phyloP scores from a whole-genome alignment of 2,329 filamentous ascomycete species.

The Trichoderma sp. region DNA sequence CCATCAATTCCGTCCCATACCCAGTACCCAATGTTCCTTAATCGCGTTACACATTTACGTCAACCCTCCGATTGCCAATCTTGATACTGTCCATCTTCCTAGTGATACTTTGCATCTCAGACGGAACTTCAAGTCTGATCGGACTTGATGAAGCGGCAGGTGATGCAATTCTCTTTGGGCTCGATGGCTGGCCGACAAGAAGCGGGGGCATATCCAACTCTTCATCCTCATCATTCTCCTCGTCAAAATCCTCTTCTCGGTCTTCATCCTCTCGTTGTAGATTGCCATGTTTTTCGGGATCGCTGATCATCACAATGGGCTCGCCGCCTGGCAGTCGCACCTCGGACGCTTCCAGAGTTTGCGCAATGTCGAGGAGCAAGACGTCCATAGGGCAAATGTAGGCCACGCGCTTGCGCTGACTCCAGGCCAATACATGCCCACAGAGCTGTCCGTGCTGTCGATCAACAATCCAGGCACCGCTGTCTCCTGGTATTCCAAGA shows the following conservation, averaged over 20 bases:
- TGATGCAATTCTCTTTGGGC: constrained; percentile 30
- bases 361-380: constrained; percentile 80
- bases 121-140: constrained; percentile 37
- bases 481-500: constrained; percentile 80
- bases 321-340: constrained; percentile 72
- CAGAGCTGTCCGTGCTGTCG: constrained; percentile 77
- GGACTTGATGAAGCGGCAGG: constrained; percentile 36
- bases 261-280: constrained; percentile 17
- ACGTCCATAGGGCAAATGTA: constrained; percentile 98
- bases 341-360: constrained; percentile 70
- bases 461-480: constrained; percentile 90
- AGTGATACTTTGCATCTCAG: constrained; percentile 37
- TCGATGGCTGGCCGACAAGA: not conserved
- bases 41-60: constrained; percentile 15
- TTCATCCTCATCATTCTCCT: constrained; percentile 32
- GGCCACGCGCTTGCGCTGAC: constrained; percentile 75
- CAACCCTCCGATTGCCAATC: constrained; percentile 34
- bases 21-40: not conserved
- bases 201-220: constrained; percentile 23
- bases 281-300: constrained; percentile 16
- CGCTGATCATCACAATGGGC: constrained; percentile 42
- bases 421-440: constrained; percentile 90
- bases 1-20: not conserved
- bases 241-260: constrained; percentile 32
- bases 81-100: constrained; percentile 42